These are phyloP conservation scores for Trichosporon coremiiforme DNA, from an alignment of 1,284 basidiomycete species.

Conservation along the genomic window DNA sequence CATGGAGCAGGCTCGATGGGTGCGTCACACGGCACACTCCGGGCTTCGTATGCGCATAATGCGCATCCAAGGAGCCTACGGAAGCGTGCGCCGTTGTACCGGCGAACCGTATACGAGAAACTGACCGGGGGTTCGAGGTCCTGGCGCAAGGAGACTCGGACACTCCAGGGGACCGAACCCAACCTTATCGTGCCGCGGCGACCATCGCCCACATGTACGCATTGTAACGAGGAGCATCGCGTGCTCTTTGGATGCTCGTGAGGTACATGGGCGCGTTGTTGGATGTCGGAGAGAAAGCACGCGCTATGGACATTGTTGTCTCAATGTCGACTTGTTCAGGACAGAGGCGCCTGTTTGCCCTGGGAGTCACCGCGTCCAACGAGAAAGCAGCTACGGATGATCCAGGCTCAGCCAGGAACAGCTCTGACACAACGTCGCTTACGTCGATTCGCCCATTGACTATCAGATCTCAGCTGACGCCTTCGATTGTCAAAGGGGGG, in stretches of 20 bases:
- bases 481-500: background rate
- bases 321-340: background rate
- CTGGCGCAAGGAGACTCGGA: constrained; percentile 8
- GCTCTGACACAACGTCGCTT: background rate
- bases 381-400: background rate
- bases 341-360: background rate
- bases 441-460: background rate
- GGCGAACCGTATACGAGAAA: background rate
- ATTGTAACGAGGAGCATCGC: background rate
- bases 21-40: background rate
- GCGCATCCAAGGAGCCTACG: background rate
- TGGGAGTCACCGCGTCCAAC: too few species aligned
- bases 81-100: background rate
- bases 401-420: background rate
- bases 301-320: background rate
- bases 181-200: constrained; percentile 1
- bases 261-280: background rate
- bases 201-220: background rate
- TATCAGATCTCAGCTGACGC: background rate
- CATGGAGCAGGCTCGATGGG: background rate
- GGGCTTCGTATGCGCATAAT: background rate
- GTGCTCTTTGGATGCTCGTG: background rate
- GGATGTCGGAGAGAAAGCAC: background rate
- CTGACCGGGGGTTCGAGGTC: background rate
- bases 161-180: background rate